A percentile compares a stretch with the other conserved stretches of the same genome.
Evolutionary conservation across 192 early-diverging fungal species (phyloP).

Genomic region (Hyaloraphidium curvatum): DNA sequence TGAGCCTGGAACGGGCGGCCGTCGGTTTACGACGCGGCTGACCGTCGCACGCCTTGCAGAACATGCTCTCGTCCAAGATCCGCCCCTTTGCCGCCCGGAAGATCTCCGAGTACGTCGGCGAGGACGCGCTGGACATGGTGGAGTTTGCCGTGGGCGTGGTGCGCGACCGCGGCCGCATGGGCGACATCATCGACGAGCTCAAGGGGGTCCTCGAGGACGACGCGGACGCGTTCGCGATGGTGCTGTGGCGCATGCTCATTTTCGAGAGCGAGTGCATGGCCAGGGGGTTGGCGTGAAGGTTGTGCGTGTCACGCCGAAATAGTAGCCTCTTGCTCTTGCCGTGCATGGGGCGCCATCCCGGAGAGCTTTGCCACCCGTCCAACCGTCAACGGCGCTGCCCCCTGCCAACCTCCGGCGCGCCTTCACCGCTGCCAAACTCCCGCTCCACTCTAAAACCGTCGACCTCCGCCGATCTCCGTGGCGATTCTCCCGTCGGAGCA

Average conservation of each 20-base stretch:
- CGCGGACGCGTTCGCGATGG: conserved; percentile 65
- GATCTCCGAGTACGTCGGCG: conserved; percentile 49
- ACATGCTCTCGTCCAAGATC: conserved; percentile 12
- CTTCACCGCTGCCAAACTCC: too few species aligned
- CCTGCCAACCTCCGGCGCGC: too few species aligned
- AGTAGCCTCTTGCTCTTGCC: too few species aligned
- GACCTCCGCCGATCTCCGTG: too few species aligned
- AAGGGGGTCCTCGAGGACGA: conserved; percentile 78
- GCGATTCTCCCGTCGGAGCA: too few species aligned
- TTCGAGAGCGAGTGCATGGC: conserved; percentile 59
- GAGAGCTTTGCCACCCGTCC: too few species aligned
- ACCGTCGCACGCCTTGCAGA: conserved; percentile 10
- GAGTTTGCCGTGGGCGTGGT: conserved; percentile 60
- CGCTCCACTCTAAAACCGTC: too few species aligned
- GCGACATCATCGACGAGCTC: conserved; percentile 67
- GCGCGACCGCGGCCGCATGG: too few species aligned
- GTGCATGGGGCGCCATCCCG: too few species aligned
- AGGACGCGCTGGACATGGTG: conserved; percentile 59
- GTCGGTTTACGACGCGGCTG: too few species aligned
- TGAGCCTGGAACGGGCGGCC: conserved; percentile 13
- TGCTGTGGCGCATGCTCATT: conserved; percentile 74
- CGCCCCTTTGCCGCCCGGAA: conserved; percentile 13
- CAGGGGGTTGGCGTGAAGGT: conserved; percentile 26
- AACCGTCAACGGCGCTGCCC: too few species aligned
- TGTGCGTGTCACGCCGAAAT: too few species aligned